phyloP scores from a whole-genome alignment of 768 basidiomycete genomes.

The Suillus brevipes region DNA sequence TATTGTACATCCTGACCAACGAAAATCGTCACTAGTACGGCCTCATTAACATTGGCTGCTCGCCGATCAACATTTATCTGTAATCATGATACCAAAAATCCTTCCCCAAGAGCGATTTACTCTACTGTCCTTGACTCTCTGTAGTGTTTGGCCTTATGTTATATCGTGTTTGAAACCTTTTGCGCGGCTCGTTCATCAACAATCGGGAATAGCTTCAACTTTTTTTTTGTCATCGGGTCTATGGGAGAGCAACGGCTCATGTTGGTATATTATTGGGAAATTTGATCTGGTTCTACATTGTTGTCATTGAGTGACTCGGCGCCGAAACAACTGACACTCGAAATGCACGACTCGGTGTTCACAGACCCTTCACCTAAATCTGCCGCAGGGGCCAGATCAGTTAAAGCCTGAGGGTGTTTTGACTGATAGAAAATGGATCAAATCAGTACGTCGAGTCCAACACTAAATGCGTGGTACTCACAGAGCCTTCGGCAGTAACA shows the following conservation, averaged over 20 bases:
- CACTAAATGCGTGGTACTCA: not conserved
- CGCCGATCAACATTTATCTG: constrained; percentile 1
- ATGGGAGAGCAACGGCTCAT: not conserved
- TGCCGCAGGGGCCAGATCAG: too few species aligned
- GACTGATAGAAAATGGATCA: not conserved
- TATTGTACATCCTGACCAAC: not conserved
- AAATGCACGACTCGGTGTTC: too few species aligned
- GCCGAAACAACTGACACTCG: too few species aligned
- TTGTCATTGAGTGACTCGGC: too few species aligned
- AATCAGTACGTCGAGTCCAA: not conserved
- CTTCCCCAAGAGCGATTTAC: not conserved
- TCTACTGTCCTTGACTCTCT: not conserved
- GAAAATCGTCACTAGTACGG: not conserved
- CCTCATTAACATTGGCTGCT: constrained; percentile 4
- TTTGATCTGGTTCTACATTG: too few species aligned
- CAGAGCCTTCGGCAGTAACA: not conserved
- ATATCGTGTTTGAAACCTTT: not conserved
- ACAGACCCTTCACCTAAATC: too few species aligned
- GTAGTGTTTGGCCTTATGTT: not conserved
- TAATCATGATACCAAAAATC: not conserved
- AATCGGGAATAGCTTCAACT: not conserved
- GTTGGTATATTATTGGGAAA: too few species aligned
- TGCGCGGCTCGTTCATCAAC: not conserved
- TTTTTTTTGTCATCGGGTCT: not conserved
- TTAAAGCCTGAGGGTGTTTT: too few species aligned